Base-by-base conservation (phyloP, 75 land plant species). In the Picea glauca region DNA sequence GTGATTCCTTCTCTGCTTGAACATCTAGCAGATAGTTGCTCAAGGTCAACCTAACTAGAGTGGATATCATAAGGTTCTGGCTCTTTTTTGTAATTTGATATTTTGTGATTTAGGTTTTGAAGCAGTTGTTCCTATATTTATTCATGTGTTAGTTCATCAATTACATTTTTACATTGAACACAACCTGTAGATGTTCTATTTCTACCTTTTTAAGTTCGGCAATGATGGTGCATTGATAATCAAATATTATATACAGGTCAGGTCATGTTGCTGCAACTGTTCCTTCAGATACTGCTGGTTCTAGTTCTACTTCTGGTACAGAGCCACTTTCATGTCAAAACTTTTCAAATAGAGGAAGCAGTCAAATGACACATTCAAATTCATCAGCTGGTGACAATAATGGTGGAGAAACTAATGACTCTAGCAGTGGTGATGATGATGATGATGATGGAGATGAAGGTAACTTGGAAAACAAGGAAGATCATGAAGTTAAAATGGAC, bases 401-500 rank as follows among this genome's bases (percentile, higher is more conserved):
- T 43, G 12, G 11, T 18, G 12, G 26, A 50, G 46, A 70, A 60
- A n/a, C 40, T 4, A 17, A 58, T 70, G 84, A 79, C 31, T 81
- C 82, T 73, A 32, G 26, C 40, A n/a, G 43, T 67, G 80, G 33
- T 3, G 76, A 77, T 72, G 84, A 81, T 31, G 84, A 81, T 30
- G 75, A 58, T 76, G 83, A 38, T 64, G 58, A 77, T 82, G 84
- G 76, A 32, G n/a, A 70, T 70, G 50, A 70, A 70, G 9, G 18
- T 72, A 67, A 65, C 76, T 18, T 75, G 62, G 56, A 30, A 5
- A 78, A 75, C 54, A 38, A 30, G 17, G 92, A 88, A 58, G 88
- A 84, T 38, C 61, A 43, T 12, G 86, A 80, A 78, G 73, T 80
- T 67, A 81, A 80, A 21, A 91, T 98, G 96, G 98, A 98, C 88